Evolutionary conservation across 495 filamentous ascomycete genomes (phyloP).

Genomic region (Tuber indicum): DNA sequence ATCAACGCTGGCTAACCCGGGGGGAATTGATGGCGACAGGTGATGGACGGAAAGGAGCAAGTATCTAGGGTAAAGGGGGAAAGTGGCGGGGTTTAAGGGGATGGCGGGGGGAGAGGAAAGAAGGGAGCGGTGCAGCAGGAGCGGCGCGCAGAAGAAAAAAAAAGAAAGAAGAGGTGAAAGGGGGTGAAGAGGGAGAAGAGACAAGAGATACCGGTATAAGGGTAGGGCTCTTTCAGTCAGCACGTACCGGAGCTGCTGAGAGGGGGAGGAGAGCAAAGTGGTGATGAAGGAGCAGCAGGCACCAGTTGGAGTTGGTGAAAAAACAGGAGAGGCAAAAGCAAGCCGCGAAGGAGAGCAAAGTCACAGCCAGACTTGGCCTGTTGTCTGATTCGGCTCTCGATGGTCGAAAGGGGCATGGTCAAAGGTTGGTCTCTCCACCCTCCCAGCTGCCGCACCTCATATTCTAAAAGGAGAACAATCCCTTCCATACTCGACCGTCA

Average conservation of each 20-base stretch:
- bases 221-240: slow-evolving; percentile 1
- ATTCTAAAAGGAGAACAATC: neutral
- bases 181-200: neutral
- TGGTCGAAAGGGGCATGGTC: neutral
- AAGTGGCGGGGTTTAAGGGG: neutral
- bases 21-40: neutral
- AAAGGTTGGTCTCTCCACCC: neutral
- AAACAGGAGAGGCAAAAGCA: neutral
- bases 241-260: neutral
- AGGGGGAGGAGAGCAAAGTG: neutral
- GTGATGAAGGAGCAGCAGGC: neutral
- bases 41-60: neutral
- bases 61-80: neutral
- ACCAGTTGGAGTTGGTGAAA: neutral
- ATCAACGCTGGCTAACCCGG: neutral
- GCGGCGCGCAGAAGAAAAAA: neutral
- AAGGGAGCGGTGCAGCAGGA: neutral
- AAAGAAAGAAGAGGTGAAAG: neutral
- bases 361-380: neutral
- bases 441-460: neutral
- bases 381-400: neutral
- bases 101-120: neutral
- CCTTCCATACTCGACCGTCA: neutral
- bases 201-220: neutral
- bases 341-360: neutral